Evolutionary conservation across 202 grass and related monocot species (phyloP).

Genomic region (Carex arenaria): DNA sequence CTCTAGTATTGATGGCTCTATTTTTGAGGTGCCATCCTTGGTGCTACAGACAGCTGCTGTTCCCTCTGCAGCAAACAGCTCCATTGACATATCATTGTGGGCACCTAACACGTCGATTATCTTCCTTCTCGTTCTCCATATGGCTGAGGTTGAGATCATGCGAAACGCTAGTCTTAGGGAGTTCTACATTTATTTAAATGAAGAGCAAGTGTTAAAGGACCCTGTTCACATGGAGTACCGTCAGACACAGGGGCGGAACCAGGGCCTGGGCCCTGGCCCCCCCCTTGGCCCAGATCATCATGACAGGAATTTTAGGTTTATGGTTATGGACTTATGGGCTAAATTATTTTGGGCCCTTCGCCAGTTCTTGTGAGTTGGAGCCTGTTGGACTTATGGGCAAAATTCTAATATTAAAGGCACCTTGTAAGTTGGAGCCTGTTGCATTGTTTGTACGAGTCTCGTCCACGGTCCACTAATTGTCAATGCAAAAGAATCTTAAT

Average conservation of each 20-base stretch:
- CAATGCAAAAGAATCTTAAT: too few species aligned
- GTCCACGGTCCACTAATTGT: too few species aligned
- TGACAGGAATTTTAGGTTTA: too few species aligned
- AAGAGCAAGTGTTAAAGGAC: neutral
- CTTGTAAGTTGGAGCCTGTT: too few species aligned
- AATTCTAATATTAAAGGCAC: too few species aligned
- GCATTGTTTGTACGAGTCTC: too few species aligned
- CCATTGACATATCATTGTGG: slow-evolving; percentile 15
- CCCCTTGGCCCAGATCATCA: neutral
- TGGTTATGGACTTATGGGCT: too few species aligned
- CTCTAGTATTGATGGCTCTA: slow-evolving; percentile 7
- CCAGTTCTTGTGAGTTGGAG: too few species aligned
- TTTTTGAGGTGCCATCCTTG: slow-evolving; percentile 24
- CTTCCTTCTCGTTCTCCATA: slow-evolving; percentile 26
- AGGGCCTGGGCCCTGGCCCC: too few species aligned
- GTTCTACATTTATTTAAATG: slow-evolving; percentile 35
- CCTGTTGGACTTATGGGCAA: too few species aligned
- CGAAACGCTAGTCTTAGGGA: slow-evolving; percentile 18
- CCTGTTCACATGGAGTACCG: neutral
- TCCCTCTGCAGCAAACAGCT: neutral
- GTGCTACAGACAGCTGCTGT: slow-evolving; percentile 31
- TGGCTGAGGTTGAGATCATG: slow-evolving; percentile 17
- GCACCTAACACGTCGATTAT: neutral
- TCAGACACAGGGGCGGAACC: too few species aligned
- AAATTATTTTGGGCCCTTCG: too few species aligned